Evolutionary conservation across 768 basidiomycete species (phyloP), one percentile per base, ranked within the genome.

Genomic region (Leucocoprinus leucothites): DNA sequence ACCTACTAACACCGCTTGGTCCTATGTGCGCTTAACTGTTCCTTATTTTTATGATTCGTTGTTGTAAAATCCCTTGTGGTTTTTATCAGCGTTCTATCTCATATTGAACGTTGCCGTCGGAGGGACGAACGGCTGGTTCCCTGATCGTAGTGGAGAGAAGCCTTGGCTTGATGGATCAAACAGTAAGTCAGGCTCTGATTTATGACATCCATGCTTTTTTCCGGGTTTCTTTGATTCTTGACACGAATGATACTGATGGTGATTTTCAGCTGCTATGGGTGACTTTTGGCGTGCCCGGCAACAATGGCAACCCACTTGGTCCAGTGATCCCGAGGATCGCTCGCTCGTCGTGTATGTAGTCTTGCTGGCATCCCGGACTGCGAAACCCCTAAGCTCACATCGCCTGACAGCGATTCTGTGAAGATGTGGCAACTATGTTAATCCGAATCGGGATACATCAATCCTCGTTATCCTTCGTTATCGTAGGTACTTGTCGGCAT

Each of bases 101-200:
- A 87, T 91, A 60, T 69, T 96, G 67, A 80, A 89, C 61, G 80
- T 95, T 48, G 91, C 85, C 7, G 86, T 92, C 34, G 94, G 94
- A 7, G 90, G 91, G 1, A 95, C 91, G 21, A 91, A 86, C 64
- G 94, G 94, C 3, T 95, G 91, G 91, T 95, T 95, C 82, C 89
- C 90, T 4, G 94, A 97, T 66, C 82, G 82, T 43, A 49, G 38
- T n/a, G 84, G 81, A 6, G 69, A 82, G 63, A 93, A 93, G 70
- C 90, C 90, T 2, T 93, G 91, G 91, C 65, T 91, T 46, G 88
- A 92, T 66, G 80, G 79, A 26, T 87, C 88, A 0, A 66, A 59
- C 36, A 79, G 81, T 82, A 59, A 59, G 78, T 69, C 2, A n/a
- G n/a, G n/a, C n/a, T n/a, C n/a, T 45, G 24, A n/a, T 21, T 14